Evolutionary conservation across 163 green algal genomes (phyloP), one percentile per base, ranked within the genome.

Genomic region (Scenedesmus sp.): DNA sequence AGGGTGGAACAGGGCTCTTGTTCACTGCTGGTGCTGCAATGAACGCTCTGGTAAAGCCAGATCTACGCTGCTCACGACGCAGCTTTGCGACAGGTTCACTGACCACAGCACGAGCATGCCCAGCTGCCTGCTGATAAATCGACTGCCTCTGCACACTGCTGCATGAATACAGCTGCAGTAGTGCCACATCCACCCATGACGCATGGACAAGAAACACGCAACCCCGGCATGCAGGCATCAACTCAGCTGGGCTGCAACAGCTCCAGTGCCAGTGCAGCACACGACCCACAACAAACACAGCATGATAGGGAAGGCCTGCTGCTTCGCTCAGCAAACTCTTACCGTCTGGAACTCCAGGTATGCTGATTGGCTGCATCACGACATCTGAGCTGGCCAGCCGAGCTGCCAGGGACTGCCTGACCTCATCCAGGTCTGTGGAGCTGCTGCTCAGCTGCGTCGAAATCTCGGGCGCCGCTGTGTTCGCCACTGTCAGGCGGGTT

Each of bases 371-470:
- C 54, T 86, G 79, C 52, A 34, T 60, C 7, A 86, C 16, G 4
- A 90, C 18, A 46, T 90, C 85, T 18, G 64, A 54, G 64, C 13
- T 83, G 13, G 85, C 85, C 56, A 90, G 16, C 34, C 62, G 54
- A 4, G 64, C 66, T 66, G 85, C 85, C 76, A 90, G 66, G 2
- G 85, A 90, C 66, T 90, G 85, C 60, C 85, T 57, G 18, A 83
- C 85, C 67, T 90, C 62, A 52, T 90, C 85, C 64, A 90, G 85
- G 18, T 23, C 85, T 55, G 66, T 90, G 66, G 16, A 74, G 64
- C 85, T 64, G 79, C 66, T 90, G 85, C 64, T 64, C 5, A 46
- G 55, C 15, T 87, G 23, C 55, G 26, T 20, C 20, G 26, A 46
- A 55, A 62, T 74, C 3, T 88, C 84, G 34, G 84, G 60, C 10